Evolutionary conservation across 2,329 filamentous ascomycete genomes (phyloP).

Genomic region (Ampelomyces quisqualis): DNA sequence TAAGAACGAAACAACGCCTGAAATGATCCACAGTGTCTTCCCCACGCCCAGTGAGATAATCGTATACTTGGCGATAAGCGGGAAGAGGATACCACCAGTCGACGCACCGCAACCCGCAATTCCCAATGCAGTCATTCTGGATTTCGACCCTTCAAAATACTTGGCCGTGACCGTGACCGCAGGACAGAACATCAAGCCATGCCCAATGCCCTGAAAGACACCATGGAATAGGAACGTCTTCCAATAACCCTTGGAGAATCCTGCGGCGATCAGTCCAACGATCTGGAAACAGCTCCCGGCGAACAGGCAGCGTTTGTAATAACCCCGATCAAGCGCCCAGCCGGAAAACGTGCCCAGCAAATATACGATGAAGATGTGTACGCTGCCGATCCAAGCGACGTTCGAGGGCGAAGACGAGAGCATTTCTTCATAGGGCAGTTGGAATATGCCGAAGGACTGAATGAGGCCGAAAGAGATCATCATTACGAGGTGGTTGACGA

Average conservation of each 20-base stretch:
- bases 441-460: conserved; percentile 59
- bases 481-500: conserved; percentile 54
- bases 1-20: conserved; percentile 28
- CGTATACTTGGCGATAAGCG: conserved; percentile 36
- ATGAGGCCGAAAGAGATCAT: conserved; percentile 59
- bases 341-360: conserved; percentile 34
- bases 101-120: conserved; percentile 31
- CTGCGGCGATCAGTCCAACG: conserved; percentile 36
- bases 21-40: too few relatives aligned
- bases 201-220: conserved; percentile 57
- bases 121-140: conserved; percentile 32
- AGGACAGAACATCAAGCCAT: conserved; percentile 56
- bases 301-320: conserved; percentile 31
- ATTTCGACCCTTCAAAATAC: conserved; percentile 36
- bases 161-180: conserved; percentile 55
- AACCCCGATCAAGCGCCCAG: conserved; percentile 34
- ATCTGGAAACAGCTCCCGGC: conserved; percentile 37
- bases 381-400: conserved; percentile 38
- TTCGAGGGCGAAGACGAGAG: conserved; percentile 41
- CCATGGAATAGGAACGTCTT: conserved; percentile 52
- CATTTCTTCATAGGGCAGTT: conserved; percentile 53
- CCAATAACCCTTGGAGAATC: conserved; percentile 32
- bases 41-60: too few relatives aligned
- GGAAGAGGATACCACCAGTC: conserved; percentile 36
- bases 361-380: conserved; percentile 38